Evolutionary conservation across 345 rosid genomes (phyloP), one percentile per base, ranked within the genome.

Genomic region (Jatropha curcas): DNA sequence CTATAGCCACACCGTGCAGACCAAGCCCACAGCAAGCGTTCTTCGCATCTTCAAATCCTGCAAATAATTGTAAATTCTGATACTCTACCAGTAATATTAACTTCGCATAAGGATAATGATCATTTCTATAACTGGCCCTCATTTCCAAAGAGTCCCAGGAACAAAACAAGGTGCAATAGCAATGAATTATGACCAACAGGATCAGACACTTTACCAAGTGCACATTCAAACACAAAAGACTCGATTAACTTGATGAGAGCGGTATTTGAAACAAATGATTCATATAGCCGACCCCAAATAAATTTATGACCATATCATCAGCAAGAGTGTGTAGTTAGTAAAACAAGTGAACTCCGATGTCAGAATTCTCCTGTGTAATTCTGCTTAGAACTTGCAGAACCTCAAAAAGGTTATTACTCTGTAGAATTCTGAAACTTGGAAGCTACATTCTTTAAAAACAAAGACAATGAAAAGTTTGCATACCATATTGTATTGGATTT

Each of bases 11-110:
- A 5, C 87, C 86, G 13, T 76, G 75, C 56, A 28, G 43, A 20
- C 91, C 91, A 3, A 84, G 64, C 28, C 94, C 89, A 28, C 94
- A 89, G 75, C 94, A 89, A 1, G 91, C 86, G 45, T 34, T 77
- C 57, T 60, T 59, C 1, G 73, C 66, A 63, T 87, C 89, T 35
- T 75, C 65, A 51, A 87, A 85, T 45, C 90, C 90, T 89, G 37
- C 62, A 58, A 48, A 10, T 4, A 41, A 62, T 9, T 62, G 12
- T n/a, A 9, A 16, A 62, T 19, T 37, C 14, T 22, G 30, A 62
- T 37, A 11, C 67, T 62, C 6, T 3, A 62, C 9, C 48, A 39
- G 25, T 61, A 22, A n/a, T n/a, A n/a, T n/a, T n/a, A n/a, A n/a
- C n/a, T n/a, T n/a, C n/a, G n/a, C n/a, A n/a, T n/a, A n/a, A n/a